These are phyloP conservation scores for Effrenium voratum DNA, from an alignment of 73 alveolate genomes.

Conservation along the genomic window DNA sequence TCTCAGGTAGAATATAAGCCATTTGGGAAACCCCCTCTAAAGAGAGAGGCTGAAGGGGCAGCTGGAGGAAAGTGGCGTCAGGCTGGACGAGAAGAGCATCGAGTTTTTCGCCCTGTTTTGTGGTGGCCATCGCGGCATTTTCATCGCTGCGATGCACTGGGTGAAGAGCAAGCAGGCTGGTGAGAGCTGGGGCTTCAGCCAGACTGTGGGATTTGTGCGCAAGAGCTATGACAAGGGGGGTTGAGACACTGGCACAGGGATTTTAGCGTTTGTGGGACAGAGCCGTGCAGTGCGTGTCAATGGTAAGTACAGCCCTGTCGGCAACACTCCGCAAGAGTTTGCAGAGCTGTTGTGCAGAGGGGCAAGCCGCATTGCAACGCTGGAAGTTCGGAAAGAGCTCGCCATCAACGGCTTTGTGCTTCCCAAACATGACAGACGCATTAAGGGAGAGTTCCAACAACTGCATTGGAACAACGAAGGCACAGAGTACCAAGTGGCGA, in stretches of 20 bases:
- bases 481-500: not conserved
- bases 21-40: too few species aligned
- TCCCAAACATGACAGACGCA: not conserved
- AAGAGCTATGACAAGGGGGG: not conserved
- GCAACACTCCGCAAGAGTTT: not conserved
- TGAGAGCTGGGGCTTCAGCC: not conserved
- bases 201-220: not conserved
- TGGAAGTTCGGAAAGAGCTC: not conserved
- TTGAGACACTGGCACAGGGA: not conserved
- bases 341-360: not conserved
- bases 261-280: not conserved
- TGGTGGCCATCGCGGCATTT: too few species aligned
- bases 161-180: not conserved
- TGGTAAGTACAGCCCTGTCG: not conserved
- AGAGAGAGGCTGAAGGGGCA: too few species aligned
- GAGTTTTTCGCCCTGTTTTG: too few species aligned
- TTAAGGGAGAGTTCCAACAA: not conserved
- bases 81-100: too few species aligned
- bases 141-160: slow-evolving; percentile 25
- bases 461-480: not conserved
- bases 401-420: slow-evolving; percentile 1
- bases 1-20: too few species aligned
- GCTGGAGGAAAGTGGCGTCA: too few species aligned
- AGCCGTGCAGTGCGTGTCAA: slow-evolving; percentile 1
- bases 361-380: not conserved